Evolutionary conservation across 257 asterid genomes (phyloP), one percentile per base, ranked within the genome.

Genomic region (Linderniella brevidens): DNA sequence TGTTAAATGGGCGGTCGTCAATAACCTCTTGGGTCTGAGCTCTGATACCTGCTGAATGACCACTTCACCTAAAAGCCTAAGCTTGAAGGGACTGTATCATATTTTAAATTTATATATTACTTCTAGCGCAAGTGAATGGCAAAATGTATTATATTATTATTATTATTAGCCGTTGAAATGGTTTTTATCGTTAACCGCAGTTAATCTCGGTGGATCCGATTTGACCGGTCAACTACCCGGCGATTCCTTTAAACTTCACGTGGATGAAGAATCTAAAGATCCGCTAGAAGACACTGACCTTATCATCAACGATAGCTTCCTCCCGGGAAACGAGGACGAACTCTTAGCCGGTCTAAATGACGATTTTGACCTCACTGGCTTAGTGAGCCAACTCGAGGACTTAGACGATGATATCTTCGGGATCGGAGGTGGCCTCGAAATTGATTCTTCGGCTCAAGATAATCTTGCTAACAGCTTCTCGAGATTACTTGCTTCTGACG

Each of bases 311-410:
- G 80, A 76, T 19, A 65, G 50, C 67, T 64, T 72, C 55, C 93
- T 87, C 49, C 97, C 97, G 49, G 97, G 82, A 54, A 86, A 87
- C 63, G 97, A 83, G 68, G 82, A 76, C 37, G 97, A 88, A 67
- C 77, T 88, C 41, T 66, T 88, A 58, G 93, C 97, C 47, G 97
- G 97, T 38, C 57, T 88, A 36, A 71, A 66, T 78, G 93, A 84
- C 62, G 97, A 80, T 58, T 80, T 84, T 61, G 94, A 88, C 55
- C 92, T 84, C 53, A 80, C 71, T 50, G 92, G 76, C 41, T 64
- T 87, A 73, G 95, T 95, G 41, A 69, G 86, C 60, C 95, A 87
- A 56, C 68, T 80, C 25, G 97, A 83, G 73, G 97, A 83, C 54
- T 78, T 83, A 73, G 95, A 88, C 36, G 97, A 83, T 69, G 97